Evolutionary conservation across 1,284 basidiomycete species (phyloP).

Genomic region (Thelephora terrestris): DNA sequence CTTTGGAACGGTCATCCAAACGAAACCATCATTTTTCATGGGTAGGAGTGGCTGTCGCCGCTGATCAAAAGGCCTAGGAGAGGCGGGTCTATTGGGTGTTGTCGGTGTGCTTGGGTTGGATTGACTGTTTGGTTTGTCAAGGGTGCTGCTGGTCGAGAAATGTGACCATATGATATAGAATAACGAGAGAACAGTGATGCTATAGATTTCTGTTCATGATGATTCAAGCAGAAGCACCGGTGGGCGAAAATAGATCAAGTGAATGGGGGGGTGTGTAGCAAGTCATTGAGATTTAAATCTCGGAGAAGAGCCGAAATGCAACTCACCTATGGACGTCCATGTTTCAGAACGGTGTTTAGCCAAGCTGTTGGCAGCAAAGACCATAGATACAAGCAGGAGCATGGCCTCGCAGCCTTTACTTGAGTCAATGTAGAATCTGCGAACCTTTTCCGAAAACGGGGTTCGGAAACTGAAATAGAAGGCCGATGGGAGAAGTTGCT

Average conservation of each 20-base stretch:
- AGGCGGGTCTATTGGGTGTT: constrained; percentile 24
- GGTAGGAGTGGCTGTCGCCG: constrained; percentile 26
- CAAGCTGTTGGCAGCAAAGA: constrained; percentile 29
- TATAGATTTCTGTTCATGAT: constrained; percentile 43
- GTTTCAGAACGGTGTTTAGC: constrained; percentile 18
- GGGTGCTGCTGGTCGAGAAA: constrained; percentile 22
- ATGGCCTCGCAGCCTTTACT: constrained; percentile 46
- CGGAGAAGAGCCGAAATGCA: neutral
- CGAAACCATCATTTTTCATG: constrained; percentile 48
- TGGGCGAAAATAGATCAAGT: neutral
- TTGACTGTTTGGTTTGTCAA: neutral
- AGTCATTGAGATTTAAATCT: no score
- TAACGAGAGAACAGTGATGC: constrained; percentile 45
- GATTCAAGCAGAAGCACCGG: neutral
- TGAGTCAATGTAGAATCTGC: constrained; percentile 41
- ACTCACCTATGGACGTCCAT: constrained; percentile 37
- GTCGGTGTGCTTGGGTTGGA: constrained; percentile 17
- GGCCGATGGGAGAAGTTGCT: constrained; percentile 32
- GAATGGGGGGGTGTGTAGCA: no score
- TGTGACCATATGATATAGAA: constrained; percentile 59
- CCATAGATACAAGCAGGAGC: constrained; percentile 43
- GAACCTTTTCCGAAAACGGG: constrained; percentile 28
- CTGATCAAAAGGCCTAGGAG: constrained; percentile 33
- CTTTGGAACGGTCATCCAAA: constrained; percentile 87
- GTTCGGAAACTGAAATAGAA: constrained; percentile 32